Conservation (phyloP, 345 rosid species). For the Camelina laxa region DNA sequence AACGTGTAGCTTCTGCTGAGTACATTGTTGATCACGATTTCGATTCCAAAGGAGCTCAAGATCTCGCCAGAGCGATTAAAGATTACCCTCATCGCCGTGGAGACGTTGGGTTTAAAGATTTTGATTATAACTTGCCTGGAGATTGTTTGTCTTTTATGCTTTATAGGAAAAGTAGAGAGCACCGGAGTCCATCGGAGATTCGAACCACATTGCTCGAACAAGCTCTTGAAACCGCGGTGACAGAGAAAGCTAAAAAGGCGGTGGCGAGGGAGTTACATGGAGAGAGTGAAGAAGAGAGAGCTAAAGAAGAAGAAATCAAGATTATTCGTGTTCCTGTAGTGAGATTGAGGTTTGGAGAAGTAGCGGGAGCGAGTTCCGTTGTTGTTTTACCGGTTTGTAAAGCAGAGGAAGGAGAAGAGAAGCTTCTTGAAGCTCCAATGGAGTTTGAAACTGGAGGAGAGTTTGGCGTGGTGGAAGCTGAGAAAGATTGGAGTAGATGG, state of each 20-base stretch:
- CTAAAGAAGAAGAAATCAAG: slow-evolving; percentile 39
- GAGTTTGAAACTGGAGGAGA: slow-evolving; percentile 61
- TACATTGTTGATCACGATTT: slow-evolving; percentile 50
- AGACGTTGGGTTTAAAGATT: slow-evolving; percentile 60
- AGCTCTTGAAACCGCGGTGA: slow-evolving; percentile 66
- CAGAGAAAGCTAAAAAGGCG: slow-evolving; percentile 64
- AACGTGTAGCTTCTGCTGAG: slow-evolving; percentile 67
- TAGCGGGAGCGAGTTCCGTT: slow-evolving; percentile 75
- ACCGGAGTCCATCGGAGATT: slow-evolving; percentile 55
- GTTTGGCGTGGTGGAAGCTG: slow-evolving; percentile 80
- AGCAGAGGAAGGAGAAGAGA: slow-evolving; percentile 56
- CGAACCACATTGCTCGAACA: slow-evolving; percentile 53
- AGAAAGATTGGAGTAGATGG: slow-evolving; percentile 90
- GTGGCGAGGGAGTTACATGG: slow-evolving; percentile 55
- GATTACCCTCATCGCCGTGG: slow-evolving; percentile 82
- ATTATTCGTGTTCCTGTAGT: slow-evolving; percentile 70
- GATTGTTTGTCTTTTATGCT: slow-evolving; percentile 84
- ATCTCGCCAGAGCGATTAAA: slow-evolving; percentile 78
- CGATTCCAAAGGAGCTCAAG: slow-evolving; percentile 66
- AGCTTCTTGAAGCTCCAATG: slow-evolving; percentile 71
- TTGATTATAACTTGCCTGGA: slow-evolving; percentile 69
- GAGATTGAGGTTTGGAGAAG: slow-evolving; percentile 76
- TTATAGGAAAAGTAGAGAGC: slow-evolving; percentile 72
- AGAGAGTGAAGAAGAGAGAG: slow-evolving; percentile 40
- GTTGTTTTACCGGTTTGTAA: slow-evolving; percentile 74